Evolutionary conservation across 176 grass and related monocot genomes (phyloP).

Genomic region (Pontederia paniculata): DNA sequence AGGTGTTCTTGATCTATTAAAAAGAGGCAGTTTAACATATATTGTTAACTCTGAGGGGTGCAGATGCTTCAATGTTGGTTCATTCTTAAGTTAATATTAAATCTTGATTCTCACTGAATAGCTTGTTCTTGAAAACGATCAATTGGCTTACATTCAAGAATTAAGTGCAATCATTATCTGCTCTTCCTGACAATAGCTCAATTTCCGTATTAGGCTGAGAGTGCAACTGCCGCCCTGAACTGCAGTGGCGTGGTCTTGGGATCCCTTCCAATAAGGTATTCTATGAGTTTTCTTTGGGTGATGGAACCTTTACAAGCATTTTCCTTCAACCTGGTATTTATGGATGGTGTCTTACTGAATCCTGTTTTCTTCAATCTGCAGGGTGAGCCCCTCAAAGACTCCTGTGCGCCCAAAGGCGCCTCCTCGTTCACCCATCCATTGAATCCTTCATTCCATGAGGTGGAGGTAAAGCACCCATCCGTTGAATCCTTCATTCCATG

Average conservation of each 20-base stretch:
- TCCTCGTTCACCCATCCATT: no score
- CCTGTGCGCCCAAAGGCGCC: constrained; percentile 2
- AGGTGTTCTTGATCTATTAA: no score
- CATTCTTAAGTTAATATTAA: no score
- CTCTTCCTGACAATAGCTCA: background rate
- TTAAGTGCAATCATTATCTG: background rate
- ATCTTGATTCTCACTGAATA: no score
- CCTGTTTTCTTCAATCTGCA: background rate
- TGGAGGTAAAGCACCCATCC: no score
- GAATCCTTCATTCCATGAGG: no score
- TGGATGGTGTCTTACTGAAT: background rate
- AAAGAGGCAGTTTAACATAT: no score
- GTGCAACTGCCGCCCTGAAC: constrained; percentile 18
- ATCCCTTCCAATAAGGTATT: constrained; percentile 18
- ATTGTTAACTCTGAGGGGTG: no score
- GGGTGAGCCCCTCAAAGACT: constrained; percentile 20
- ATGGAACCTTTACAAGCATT: background rate
- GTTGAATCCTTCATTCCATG: no score
- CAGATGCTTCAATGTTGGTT: no score
- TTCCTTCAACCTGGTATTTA: background rate
- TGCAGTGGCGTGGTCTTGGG: constrained; percentile 19
- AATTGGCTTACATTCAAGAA: background rate
- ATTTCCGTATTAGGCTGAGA: constrained; percentile 11
- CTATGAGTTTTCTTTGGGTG: background rate
- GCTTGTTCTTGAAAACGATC: background rate